Conservation (phyloP, 2,329 filamentous ascomycete genomes). For the Pezicula rhizophila region DNA sequence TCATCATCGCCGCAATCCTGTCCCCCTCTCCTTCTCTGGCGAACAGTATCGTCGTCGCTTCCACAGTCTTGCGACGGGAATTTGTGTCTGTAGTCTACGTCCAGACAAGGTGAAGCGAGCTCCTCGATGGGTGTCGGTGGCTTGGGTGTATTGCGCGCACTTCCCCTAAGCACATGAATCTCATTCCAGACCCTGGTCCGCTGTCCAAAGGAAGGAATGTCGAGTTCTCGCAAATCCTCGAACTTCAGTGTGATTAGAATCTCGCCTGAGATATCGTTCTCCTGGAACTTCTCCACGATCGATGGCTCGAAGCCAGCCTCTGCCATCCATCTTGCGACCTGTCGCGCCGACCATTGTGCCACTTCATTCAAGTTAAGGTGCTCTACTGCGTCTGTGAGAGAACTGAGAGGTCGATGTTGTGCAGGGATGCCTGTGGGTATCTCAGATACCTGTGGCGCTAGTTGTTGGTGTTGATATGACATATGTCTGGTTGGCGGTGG, state of each 20-base stretch:
- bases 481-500: conserved; percentile 28
- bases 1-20: background rate
- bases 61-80: conserved; percentile 14
- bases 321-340: conserved; percentile 83
- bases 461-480: conserved; percentile 4
- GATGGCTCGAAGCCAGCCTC: conserved; percentile 71
- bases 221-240: conserved; percentile 77
- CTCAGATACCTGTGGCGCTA: conserved; percentile 18
- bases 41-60: conserved; percentile 17
- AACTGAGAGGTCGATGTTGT: conserved; percentile 37
- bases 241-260: conserved; percentile 89
- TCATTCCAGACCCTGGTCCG: conserved; percentile 75
- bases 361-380: conserved; percentile 55
- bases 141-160: conserved; percentile 42
- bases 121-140: conserved; percentile 58
- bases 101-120: conserved; percentile 32
- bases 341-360: conserved; percentile 63
- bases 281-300: conserved; percentile 77
- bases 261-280: conserved; percentile 86
- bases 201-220: conserved; percentile 76
- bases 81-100: conserved; percentile 14
- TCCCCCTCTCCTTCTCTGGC: background rate
- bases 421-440: conserved; percentile 17
- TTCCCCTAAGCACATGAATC: conserved; percentile 62
- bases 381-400: conserved; percentile 50